phyloP scores from a whole-genome alignment of 2,329 filamentous ascomycete species.

The Cordyceps sp. region DNA sequence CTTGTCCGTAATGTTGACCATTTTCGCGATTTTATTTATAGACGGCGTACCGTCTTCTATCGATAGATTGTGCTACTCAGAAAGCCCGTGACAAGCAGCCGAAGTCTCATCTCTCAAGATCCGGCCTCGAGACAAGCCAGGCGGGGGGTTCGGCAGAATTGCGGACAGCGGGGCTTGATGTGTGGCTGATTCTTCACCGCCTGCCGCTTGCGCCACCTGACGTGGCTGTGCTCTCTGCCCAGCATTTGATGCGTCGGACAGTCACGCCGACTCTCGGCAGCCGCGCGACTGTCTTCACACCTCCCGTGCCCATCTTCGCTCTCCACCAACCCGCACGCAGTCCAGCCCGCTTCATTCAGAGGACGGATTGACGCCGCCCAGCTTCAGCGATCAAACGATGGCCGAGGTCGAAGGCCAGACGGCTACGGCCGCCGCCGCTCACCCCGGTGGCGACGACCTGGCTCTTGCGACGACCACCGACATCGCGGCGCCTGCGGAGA shows the following conservation, averaged over 20 bases:
- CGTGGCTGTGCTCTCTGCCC: not conserved
- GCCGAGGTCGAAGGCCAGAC: slow-evolving; percentile 14
- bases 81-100: too few relatives aligned
- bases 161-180: slow-evolving; percentile 1
- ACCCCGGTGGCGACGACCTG: slow-evolving; percentile 9
- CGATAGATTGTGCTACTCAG: too few relatives aligned
- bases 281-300: too few relatives aligned
- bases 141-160: slow-evolving; percentile 7
- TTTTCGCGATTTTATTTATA: slow-evolving; percentile 27
- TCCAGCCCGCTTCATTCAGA: too few relatives aligned
- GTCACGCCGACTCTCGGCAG: too few relatives aligned
- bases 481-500: slow-evolving; percentile 28
- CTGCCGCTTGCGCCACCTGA: slow-evolving; percentile 6
- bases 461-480: slow-evolving; percentile 23
- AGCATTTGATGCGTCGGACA: too few relatives aligned
- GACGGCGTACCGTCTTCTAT: slow-evolving; percentile 15
- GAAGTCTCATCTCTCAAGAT: slow-evolving; percentile 8
- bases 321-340: too few relatives aligned
- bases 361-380: too few relatives aligned
- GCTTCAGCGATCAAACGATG: too few relatives aligned
- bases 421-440: not conserved
- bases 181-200: slow-evolving; percentile 16
- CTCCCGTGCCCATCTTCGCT: too few relatives aligned
- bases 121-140: slow-evolving; percentile 7
- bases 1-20: slow-evolving; percentile 99